Conservation (phyloP, 2,329 filamentous ascomycete genomes). For the Penicillium digitatum region DNA sequence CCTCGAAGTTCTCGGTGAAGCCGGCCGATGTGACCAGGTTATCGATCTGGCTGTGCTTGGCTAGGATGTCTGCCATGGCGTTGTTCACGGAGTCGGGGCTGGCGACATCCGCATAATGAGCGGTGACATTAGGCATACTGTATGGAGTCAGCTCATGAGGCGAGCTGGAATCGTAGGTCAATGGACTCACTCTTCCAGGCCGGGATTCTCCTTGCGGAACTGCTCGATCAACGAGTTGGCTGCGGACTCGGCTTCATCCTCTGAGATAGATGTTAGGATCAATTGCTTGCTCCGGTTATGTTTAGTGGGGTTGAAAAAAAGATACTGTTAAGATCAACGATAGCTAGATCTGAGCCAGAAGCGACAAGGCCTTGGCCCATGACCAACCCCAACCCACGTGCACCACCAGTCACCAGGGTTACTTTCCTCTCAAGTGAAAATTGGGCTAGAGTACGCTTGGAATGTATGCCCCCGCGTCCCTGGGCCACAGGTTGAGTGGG, state of each 20-base stretch:
- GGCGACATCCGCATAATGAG: slow-evolving; percentile 85
- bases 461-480: slow-evolving; percentile 73
- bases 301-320: slow-evolving; percentile 34
- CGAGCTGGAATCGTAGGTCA: not conserved
- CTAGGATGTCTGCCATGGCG: slow-evolving; percentile 66
- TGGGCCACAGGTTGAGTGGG: slow-evolving; percentile 67
- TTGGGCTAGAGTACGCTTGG: slow-evolving; percentile 76
- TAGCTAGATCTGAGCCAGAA: slow-evolving; percentile 81
- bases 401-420: slow-evolving; percentile 83
- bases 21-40: slow-evolving; percentile 93
- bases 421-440: slow-evolving; percentile 85
- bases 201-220: slow-evolving; percentile 76
- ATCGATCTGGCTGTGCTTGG: slow-evolving; percentile 76
- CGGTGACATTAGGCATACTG: slow-evolving; percentile 76
- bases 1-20: slow-evolving; percentile 94
- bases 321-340: slow-evolving; percentile 89
- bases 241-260: slow-evolving; percentile 77
- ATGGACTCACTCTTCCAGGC: slow-evolving; percentile 57
- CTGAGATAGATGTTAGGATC: slow-evolving; percentile 42
- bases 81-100: slow-evolving; percentile 71
- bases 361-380: slow-evolving; percentile 90
- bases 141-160: not conserved
- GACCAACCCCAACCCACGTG: slow-evolving; percentile 80
- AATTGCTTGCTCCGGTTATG: not conserved
- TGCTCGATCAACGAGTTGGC: slow-evolving; percentile 68